Evolutionary conservation across 2,329 filamentous ascomycete species (phyloP), one percentile per base, ranked within the genome.

Genomic region (Drechslerella coelobrocha): DNA sequence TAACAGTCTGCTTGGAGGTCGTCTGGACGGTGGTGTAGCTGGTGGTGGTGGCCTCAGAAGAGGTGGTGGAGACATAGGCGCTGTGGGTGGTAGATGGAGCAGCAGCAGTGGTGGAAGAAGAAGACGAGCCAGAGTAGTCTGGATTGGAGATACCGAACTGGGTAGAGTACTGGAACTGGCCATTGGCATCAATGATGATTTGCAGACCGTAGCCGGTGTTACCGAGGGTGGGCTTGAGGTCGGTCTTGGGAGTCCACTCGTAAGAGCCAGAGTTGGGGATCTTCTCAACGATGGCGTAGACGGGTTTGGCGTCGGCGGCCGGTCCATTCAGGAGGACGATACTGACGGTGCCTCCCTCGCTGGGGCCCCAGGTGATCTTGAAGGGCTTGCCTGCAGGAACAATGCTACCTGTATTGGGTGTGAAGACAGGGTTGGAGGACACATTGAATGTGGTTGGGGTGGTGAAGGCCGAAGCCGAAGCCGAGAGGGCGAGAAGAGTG

Each of bases 271-370:
- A 80, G 83, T 88, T 88, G 76, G 77, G 73, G 77, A 85, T 83
- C 73, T 78, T 77, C 77, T 85, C 82, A 71, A 81, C 82, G 73
- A 86, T 68, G 27, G 52, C 26, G 74, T 79, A 78, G 73, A 84
- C 78, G 47, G 83, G 82, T 41, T 80, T 74, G 51, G 85, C 81
- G 79, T 87, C 84, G 78, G 68, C 79, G 74, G 82, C 80, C 29
- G 85, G 85, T 29, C 86, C 86, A 76, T 83, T 83, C 74, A 87
- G 83, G 73, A 88, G 83, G 69, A 85, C 77, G 65, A 88, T 79
- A n/a, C 84, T 84, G 76, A 88, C 80, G 41, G 79, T 81, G 76
- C 81, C 81, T 60, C 77, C 61, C 60, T 81, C 81, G 73, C 79
- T 78, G 61, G 80, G 78, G 2, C 80, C 73, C 86, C 86, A 88